These are phyloP conservation scores for Rubroshorea leprosula DNA, from an alignment of 345 rosid species.

Conservation along the genomic window DNA sequence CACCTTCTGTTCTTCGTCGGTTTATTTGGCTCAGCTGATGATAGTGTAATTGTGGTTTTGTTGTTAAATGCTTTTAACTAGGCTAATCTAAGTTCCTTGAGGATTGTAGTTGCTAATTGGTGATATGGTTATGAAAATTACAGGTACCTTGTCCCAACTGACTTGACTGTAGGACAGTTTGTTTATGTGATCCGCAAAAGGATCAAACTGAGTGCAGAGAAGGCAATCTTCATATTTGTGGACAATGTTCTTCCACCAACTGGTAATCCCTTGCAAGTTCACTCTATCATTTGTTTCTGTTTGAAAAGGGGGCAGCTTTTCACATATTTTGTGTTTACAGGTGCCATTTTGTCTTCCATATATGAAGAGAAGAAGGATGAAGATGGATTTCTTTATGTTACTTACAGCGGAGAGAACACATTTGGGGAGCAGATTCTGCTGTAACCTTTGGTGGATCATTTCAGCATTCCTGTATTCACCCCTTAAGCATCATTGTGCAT, in stretches of 20 bases:
- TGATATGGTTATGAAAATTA: slow-evolving; percentile 20
- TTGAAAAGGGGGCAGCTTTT: neutral
- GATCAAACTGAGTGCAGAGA: slow-evolving; percentile 87
- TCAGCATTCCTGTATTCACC: neutral
- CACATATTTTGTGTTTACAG: slow-evolving; percentile 21
- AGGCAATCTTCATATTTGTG: slow-evolving; percentile 89
- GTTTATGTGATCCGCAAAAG: slow-evolving; percentile 91
- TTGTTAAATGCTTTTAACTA: too few relatives aligned
- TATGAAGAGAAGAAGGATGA: slow-evolving; percentile 93
- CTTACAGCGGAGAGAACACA: slow-evolving; percentile 96
- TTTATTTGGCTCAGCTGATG: neutral
- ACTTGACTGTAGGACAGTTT: slow-evolving; percentile 81
- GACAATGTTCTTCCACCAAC: slow-evolving; percentile 97
- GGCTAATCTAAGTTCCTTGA: too few relatives aligned
- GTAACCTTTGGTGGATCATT: slow-evolving; percentile 14
- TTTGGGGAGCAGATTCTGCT: slow-evolving; percentile 37
- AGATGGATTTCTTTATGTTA: slow-evolving; percentile 92
- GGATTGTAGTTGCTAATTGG: too few relatives aligned
- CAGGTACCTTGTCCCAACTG: slow-evolving; percentile 96
- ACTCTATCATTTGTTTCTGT: neutral
- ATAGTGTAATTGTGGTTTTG: neutral
- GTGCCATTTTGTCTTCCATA: slow-evolving; percentile 75
- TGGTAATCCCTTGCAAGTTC: slow-evolving; percentile 27
- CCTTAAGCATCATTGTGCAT: too few relatives aligned
- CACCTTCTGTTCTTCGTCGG: neutral